Evolutionary conservation across 768 basidiomycete species (phyloP).

Genomic region (Naganishia vishniacii): DNA sequence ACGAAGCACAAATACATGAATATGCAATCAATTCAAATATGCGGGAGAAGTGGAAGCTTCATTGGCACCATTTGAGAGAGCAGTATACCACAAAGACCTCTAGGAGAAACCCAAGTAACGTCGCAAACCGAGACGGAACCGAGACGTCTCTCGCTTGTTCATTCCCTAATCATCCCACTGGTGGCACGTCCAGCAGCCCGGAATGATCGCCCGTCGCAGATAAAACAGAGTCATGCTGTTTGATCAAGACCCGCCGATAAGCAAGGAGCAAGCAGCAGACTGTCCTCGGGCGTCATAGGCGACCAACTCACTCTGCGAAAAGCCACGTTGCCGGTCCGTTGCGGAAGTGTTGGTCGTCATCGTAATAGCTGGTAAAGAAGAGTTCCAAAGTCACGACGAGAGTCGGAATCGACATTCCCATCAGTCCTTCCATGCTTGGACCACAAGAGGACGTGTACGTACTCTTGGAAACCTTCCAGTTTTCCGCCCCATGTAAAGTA

Average conservation of each 20-base stretch:
- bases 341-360: constrained; percentile 33
- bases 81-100: too few relatives aligned
- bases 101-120: too few relatives aligned
- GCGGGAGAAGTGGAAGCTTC: too few relatives aligned
- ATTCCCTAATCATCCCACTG: constrained; percentile 16
- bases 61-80: too few relatives aligned
- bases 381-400: neutral
- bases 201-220: constrained; percentile 26
- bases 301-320: constrained; percentile 31
- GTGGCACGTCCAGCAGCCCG: constrained; percentile 31
- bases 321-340: constrained; percentile 31
- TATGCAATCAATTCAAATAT: too few relatives aligned
- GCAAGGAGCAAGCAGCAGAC: neutral
- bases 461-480: constrained; percentile 24
- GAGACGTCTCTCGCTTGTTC: neutral
- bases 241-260: neutral
- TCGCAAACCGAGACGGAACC: too few relatives aligned
- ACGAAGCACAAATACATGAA: too few relatives aligned
- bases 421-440: neutral
- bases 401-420: neutral
- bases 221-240: constrained; percentile 34
- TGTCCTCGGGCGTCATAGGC: neutral
- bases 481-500: constrained; percentile 20
- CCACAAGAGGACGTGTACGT: neutral
- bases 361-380: constrained; percentile 26